Conservation (phyloP, 768 basidiomycete species). For the Xerocomellus chrysenteron region DNA sequence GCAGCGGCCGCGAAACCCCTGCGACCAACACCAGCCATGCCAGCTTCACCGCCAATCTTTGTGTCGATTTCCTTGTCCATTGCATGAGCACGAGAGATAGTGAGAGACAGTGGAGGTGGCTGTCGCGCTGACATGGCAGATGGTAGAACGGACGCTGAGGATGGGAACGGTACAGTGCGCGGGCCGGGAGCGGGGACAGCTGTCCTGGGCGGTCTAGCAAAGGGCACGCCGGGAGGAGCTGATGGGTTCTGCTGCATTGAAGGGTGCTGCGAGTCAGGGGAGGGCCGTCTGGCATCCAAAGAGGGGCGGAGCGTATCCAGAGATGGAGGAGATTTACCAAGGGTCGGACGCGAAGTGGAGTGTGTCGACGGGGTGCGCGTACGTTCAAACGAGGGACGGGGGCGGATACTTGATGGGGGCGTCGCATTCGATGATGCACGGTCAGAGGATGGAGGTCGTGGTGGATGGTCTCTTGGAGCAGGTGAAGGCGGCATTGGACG, state of each 20-base stretch:
- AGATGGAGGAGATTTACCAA: conserved; percentile 15
- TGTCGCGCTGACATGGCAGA: conserved; percentile 17
- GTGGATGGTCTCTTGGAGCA: conserved; percentile 15
- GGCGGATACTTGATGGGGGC: conserved; percentile 3
- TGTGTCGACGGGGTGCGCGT: conserved; percentile 14
- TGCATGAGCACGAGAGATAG: background rate
- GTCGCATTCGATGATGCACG: conserved; percentile 12
- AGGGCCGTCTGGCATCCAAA: conserved; percentile 15
- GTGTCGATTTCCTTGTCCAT: conserved; percentile 53
- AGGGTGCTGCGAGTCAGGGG: conserved; percentile 11
- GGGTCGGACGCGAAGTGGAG: conserved; percentile 14
- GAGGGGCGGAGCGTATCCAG: conserved; percentile 18
- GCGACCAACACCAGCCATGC: conserved; percentile 90
- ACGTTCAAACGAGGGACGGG: conserved; percentile 19
- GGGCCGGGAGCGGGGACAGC: conserved; percentile 9
- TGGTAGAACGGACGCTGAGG: conserved; percentile 2
- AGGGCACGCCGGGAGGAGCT: background rate
- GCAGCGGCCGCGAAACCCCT: conserved; percentile 78
- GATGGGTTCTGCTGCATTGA: background rate
- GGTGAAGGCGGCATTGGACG: conserved; percentile 18
- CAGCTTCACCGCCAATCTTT: conserved; percentile 71
- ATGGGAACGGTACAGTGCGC: conserved; percentile 17
- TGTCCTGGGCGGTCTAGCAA: conserved; percentile 9
- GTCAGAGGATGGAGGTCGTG: conserved; percentile 6
- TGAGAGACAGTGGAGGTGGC: conserved; percentile 15